Base-by-base conservation (phyloP, 495 filamentous ascomycete species). In the Venustampulla echinocandica region DNA sequence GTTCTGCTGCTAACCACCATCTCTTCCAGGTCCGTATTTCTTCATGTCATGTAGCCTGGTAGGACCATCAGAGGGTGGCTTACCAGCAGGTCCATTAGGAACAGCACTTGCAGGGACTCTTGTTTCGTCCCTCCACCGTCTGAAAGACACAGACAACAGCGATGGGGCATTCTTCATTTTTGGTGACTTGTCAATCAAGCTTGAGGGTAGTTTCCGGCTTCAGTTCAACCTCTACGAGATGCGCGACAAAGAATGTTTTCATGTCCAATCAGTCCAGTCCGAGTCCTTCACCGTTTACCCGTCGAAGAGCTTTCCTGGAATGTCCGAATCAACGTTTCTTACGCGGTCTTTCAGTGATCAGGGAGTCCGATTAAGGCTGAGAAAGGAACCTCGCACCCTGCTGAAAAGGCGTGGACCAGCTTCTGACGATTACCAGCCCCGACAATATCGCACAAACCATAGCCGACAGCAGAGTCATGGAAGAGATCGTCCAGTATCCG, bases 121-220 rank as follows among this genome's bases (percentile, higher is more conserved):
- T 44, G 87, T 90, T 21, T 97, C 92, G 15, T 98, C 92, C 19
- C 74, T 95, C 42, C 90, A 98, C 66, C 78, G 87, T 41, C 67
- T 97, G 50, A 97, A 97, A 64, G 89, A 97, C 61, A 78, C 84
- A 11, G 79, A 90, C 60, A 95, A 98, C 63, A 78, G 57, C 76
- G 90, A 96, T 72, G 90, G 88, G 10, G 89, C 85, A 1, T 98
- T 93, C 69, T 97, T 98, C 50, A 85, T 97, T n/a, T 97, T 95
- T 65, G 85, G 85, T 4, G 92, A 98, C 62, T 67, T 98, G 14
- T 95, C 90, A 0, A 79, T 93, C 20, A 83, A 85, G 61, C 70
- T 84, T 15, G 84, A 87, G 53, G 92, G 92, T 19, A 73, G 74
- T 4, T 93, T 79, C 53, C 71, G 85, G 20, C 69, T 97, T 50